A percentile compares a stretch with the other conserved stretches of the same genome.
These are phyloP conservation scores for Saccharomycopsis oosterbeekiorum DNA, from an alignment of 805 yeast genomes.

Conservation along the genomic window DNA sequence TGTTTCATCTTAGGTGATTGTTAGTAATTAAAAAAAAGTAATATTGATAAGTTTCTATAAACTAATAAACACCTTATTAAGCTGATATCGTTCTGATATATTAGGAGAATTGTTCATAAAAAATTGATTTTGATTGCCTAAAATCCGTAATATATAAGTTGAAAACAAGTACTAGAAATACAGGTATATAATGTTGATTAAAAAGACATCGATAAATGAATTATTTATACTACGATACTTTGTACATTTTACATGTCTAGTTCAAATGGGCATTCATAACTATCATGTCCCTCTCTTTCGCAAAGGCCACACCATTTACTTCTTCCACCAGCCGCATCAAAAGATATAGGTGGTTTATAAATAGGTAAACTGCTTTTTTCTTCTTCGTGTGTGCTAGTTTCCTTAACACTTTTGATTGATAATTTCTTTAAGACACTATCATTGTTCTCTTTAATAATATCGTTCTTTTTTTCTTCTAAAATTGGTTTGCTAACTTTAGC, in stretches of 20 bases:
- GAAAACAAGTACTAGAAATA: no score
- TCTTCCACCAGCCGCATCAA: constrained; percentile 68
- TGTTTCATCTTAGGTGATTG: no score
- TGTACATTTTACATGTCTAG: not conserved
- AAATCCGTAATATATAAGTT: no score
- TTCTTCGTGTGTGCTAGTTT: not conserved
- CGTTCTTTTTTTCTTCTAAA: not conserved
- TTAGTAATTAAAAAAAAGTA: no score
- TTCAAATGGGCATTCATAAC: constrained; percentile 81
- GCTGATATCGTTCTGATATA: no score
- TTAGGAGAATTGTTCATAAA: no score
- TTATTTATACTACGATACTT: not conserved
- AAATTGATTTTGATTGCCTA: no score
- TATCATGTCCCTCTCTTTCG: constrained; percentile 82
- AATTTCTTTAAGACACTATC: not conserved
- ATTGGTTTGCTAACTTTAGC: not conserved
- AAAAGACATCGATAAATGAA: no score
- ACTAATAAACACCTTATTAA: no score
- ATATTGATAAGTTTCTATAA: no score
- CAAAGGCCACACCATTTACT: constrained; percentile 87
- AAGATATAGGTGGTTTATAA: constrained; percentile 36
- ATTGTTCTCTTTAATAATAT: not conserved
- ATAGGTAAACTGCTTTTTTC: constrained; percentile 32
- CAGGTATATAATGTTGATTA: no score
- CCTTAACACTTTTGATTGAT: not conserved